These are phyloP conservation scores for Trichosporon asahii DNA, from an alignment of 1,284 basidiomycete species.

Conservation along the genomic window DNA sequence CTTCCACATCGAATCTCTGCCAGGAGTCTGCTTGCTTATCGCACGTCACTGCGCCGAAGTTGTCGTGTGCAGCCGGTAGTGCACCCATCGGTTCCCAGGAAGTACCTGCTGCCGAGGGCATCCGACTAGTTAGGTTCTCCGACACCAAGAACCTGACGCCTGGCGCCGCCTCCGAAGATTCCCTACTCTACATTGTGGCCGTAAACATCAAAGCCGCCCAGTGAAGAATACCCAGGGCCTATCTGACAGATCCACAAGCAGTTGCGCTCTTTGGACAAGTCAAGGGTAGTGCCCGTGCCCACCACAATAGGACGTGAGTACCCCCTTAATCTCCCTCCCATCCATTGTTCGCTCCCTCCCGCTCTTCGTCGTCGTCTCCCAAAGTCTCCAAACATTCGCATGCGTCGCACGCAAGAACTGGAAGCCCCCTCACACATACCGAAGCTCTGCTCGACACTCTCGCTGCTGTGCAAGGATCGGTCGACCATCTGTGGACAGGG, in stretches of 20 bases:
- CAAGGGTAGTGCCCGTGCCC: conserved; percentile 5
- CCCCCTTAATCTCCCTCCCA: background rate
- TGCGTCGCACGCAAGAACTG: background rate
- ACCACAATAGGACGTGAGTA: conserved; percentile 7
- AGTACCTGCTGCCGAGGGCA: background rate
- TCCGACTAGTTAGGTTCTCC: background rate
- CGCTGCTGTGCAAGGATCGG: background rate
- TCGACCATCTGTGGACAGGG: background rate
- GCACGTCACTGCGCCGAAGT: background rate
- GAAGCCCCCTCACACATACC: background rate
- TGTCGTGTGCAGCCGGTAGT: background rate
- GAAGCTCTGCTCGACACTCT: background rate
- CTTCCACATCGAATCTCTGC: background rate
- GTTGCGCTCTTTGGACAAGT: conserved; percentile 5
- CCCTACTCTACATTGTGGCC: background rate
- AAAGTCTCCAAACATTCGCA: background rate
- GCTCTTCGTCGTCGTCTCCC: background rate
- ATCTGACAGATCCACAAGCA: background rate
- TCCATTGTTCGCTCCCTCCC: background rate
- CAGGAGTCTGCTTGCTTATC: background rate
- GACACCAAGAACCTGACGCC: background rate
- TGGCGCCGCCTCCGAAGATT: background rate
- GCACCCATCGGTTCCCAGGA: background rate
- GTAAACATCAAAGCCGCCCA: background rate
- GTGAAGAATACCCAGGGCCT: background rate